Evolutionary conservation across 1,284 basidiomycete genomes (phyloP).

Genomic region (Fomitopsis schrenkii): DNA sequence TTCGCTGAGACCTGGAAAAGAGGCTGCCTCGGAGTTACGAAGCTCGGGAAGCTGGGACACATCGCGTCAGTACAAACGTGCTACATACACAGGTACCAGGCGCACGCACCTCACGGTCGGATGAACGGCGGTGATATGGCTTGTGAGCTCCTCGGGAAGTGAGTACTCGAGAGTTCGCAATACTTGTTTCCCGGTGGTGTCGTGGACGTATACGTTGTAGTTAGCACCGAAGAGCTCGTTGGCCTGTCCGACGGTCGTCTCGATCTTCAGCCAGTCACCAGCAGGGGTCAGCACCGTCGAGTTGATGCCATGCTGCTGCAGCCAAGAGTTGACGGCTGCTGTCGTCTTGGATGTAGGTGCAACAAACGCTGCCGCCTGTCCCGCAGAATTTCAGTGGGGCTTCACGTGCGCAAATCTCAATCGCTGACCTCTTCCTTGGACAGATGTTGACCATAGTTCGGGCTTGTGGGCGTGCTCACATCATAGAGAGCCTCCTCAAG

Average conservation of each 20-base stretch:
- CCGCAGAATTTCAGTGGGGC: slow-evolving; percentile 4
- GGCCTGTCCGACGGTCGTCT: slow-evolving; percentile 34
- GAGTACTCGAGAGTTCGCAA: slow-evolving; percentile 40
- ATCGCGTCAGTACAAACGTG: not conserved
- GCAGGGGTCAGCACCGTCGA: slow-evolving; percentile 27
- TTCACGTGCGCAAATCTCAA: not conserved
- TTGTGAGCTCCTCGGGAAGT: slow-evolving; percentile 32
- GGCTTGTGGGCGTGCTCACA: slow-evolving; percentile 18
- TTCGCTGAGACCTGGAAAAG: slow-evolving; percentile 19
- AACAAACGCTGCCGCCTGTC: slow-evolving; percentile 20
- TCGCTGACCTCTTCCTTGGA: slow-evolving; percentile 15
- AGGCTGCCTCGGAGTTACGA: slow-evolving; percentile 1
- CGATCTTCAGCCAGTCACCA: slow-evolving; percentile 38
- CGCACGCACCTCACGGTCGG: slow-evolving; percentile 31
- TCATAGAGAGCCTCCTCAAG: slow-evolving; percentile 17
- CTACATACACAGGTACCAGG: not conserved
- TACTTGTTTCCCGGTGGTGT: slow-evolving; percentile 25
- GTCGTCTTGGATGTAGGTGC: slow-evolving; percentile 31
- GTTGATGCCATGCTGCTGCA: slow-evolving; percentile 32
- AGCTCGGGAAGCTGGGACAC: slow-evolving; percentile 17
- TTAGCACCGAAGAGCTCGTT: slow-evolving; percentile 33
- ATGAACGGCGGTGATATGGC: slow-evolving; percentile 36
- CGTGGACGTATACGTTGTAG: slow-evolving; percentile 35
- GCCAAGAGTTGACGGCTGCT: slow-evolving; percentile 33
- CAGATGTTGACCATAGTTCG: slow-evolving; percentile 16